Evolutionary conservation across 306 rosid species (phyloP).

Genomic region (Astragalus membranaceus): DNA sequence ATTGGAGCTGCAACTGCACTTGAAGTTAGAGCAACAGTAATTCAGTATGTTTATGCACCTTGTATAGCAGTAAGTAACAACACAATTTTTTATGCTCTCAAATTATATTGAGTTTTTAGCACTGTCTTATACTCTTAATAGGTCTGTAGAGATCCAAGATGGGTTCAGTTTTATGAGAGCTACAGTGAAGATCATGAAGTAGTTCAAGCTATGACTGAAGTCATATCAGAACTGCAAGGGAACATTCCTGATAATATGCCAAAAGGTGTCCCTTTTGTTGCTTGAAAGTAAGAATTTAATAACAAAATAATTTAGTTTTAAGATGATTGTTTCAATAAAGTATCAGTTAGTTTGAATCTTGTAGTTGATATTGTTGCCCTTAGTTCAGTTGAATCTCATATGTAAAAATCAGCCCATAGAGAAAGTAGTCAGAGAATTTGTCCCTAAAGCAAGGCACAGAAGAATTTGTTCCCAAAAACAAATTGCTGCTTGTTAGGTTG

Average conservation of each 20-base stretch:
- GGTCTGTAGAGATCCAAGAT: conserved; percentile 20
- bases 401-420: too few relatives aligned
- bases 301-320: not conserved
- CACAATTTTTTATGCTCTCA: not conserved
- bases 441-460: too few relatives aligned
- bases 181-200: too few relatives aligned
- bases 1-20: conserved; percentile 50
- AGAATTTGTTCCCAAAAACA: too few relatives aligned
- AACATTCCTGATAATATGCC: conserved; percentile 20
- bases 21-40: conserved; percentile 52
- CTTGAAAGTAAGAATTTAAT: conserved; percentile 32
- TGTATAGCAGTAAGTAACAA: conserved; percentile 37
- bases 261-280: conserved; percentile 33
- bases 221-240: not conserved
- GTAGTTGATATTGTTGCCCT: too few relatives aligned
- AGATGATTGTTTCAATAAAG: too few relatives aligned
- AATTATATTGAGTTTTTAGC: not conserved
- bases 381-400: too few relatives aligned
- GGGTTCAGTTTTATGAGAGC: too few relatives aligned
- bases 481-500: too few relatives aligned
- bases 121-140: not conserved
- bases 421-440: too few relatives aligned
- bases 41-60: conserved; percentile 40
- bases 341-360: too few relatives aligned
- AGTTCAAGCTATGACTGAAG: too few relatives aligned